phyloP scores from a whole-genome alignment of 805 yeast genomes.

The Yamadazyma nakazawae region DNA sequence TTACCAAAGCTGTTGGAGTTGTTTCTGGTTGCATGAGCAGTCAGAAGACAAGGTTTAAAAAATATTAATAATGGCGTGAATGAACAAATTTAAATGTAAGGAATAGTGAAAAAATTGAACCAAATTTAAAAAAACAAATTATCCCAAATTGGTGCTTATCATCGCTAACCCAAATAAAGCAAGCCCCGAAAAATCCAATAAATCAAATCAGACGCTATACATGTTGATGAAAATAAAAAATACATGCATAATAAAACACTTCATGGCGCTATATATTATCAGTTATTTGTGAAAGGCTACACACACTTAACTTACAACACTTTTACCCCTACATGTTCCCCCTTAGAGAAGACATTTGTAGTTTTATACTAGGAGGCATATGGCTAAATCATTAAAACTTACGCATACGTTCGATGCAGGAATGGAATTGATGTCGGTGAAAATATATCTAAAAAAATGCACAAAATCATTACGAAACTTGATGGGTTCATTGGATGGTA shows the following conservation, averaged over 20 bases:
- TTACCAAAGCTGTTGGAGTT: conserved; percentile 35
- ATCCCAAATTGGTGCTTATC: not conserved
- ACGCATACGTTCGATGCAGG: not conserved
- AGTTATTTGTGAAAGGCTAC: no score
- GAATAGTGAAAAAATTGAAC: not conserved
- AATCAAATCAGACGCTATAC: not conserved
- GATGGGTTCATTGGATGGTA: not conserved
- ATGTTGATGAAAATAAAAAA: not conserved
- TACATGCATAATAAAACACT: no score
- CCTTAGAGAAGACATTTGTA: no score
- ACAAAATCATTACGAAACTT: not conserved
- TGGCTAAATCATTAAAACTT: not conserved
- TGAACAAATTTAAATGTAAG: not conserved
- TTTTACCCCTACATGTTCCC: no score
- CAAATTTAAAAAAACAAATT: not conserved
- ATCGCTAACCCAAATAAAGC: not conserved
- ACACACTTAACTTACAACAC: no score
- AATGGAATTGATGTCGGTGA: not conserved
- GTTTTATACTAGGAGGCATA: no score
- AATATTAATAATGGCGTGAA: not conserved
- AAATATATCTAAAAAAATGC: not conserved
- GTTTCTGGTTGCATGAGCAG: not conserved
- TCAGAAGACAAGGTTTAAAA: not conserved
- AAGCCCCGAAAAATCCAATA: not conserved
- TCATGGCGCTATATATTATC: no score